phyloP scores from a whole-genome alignment of 1,284 basidiomycete genomes.

The Gymnopus androsaceus region DNA sequence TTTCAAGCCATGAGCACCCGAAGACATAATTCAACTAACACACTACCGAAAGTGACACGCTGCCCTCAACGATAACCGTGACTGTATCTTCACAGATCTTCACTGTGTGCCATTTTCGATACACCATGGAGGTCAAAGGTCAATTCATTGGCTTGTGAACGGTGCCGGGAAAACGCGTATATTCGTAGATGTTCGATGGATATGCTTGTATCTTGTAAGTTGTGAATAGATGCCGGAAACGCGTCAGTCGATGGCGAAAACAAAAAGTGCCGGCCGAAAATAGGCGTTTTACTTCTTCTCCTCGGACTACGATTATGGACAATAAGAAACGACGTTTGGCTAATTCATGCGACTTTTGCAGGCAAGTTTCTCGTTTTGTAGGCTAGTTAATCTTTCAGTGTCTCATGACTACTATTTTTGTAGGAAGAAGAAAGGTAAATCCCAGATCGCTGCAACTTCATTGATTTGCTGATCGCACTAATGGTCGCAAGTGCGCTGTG shows the following conservation, averaged over 20 bases:
- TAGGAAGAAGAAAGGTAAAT: conserved; percentile 10
- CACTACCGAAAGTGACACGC: conserved; percentile 61
- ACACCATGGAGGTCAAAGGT: conserved; percentile 1
- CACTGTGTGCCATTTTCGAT: conserved; percentile 1
- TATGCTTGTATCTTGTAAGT: too few species aligned
- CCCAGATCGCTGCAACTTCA: too few species aligned
- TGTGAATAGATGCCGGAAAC: too few species aligned
- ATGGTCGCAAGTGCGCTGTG: background rate
- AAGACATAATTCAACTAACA: conserved; percentile 45
- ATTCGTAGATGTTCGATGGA: too few species aligned
- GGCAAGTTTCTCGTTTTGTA: too few species aligned
- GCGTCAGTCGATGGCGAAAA: background rate
- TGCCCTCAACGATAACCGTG: conserved; percentile 5
- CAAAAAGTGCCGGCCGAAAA: too few species aligned
- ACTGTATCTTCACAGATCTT: conserved; percentile 8
- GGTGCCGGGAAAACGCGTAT: background rate
- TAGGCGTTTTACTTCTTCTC: too few species aligned
- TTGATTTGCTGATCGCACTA: too few species aligned
- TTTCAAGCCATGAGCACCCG: too few species aligned
- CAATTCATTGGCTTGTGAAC: background rate
- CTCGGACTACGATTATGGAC: too few species aligned
- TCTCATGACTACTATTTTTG: conserved; percentile 3
- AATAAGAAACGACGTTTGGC: background rate
- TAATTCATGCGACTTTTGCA: background rate
- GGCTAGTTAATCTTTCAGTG: too few species aligned